Evolutionary conservation across 768 basidiomycete genomes (phyloP).

Genomic region (Tricholoma sp.): DNA sequence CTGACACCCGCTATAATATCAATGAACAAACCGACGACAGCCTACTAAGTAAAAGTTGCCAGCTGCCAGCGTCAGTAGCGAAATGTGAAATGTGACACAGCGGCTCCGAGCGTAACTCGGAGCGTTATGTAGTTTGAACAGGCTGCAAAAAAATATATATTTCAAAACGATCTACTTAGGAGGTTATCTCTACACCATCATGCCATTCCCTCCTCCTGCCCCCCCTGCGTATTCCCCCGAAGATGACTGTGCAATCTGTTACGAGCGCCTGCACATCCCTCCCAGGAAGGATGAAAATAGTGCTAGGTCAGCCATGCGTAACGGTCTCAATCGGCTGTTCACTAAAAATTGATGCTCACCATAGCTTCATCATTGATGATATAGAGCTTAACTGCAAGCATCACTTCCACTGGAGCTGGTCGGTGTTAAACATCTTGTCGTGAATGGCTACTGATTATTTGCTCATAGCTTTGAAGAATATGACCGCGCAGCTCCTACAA

Average conservation of each 20-base stretch:
- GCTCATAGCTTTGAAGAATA: conserved; percentile 7
- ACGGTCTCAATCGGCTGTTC: not conserved
- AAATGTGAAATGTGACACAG: no score
- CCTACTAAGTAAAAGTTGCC: no score
- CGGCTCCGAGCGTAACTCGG: no score
- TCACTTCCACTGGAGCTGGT: not conserved
- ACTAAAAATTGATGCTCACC: not conserved
- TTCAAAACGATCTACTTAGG: no score
- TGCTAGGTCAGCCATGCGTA: not conserved
- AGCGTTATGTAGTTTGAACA: no score
- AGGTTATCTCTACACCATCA: not conserved
- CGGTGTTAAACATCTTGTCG: not conserved
- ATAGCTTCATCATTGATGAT: not conserved
- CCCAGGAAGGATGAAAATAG: not conserved
- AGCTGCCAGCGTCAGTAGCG: no score
- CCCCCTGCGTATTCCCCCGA: not conserved
- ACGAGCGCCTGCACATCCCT: not conserved
- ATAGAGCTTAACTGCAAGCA: not conserved
- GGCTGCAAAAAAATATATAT: no score
- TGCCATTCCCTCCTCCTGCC: not conserved
- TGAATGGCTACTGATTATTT: not conserved
- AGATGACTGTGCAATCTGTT: not conserved
- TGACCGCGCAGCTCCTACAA: conserved; percentile 5
- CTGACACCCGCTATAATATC: no score
- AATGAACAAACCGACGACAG: no score